Conservation (phyloP, 208 protist genomes). For the Leishmania lainsoni region DNA sequence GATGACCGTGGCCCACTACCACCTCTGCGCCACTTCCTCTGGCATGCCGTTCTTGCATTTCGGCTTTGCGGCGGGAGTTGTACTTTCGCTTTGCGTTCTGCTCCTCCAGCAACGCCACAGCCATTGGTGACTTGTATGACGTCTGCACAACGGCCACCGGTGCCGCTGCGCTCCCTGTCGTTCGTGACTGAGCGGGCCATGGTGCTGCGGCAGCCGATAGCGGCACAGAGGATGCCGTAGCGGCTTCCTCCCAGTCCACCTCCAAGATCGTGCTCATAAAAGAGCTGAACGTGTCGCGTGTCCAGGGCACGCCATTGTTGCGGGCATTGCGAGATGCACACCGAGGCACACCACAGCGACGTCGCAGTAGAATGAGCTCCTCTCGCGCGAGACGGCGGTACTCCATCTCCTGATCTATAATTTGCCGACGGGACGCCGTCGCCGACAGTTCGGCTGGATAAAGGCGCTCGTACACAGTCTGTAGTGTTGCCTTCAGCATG, state of each 20-base stretch:
- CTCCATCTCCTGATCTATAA: slow-evolving; percentile 45
- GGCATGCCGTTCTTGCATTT: slow-evolving; percentile 4
- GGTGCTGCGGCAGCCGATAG: neutral
- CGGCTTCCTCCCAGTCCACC: slow-evolving; percentile 20
- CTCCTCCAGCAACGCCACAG: slow-evolving; percentile 47
- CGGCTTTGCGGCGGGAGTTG: slow-evolving; percentile 14
- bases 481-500: slow-evolving; percentile 20
- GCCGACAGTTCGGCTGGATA: slow-evolving; percentile 52
- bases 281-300: slow-evolving; percentile 33
- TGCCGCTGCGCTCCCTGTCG: neutral
- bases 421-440: slow-evolving; percentile 21
- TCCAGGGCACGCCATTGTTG: neutral
- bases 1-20: neutral
- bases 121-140: slow-evolving; percentile 67
- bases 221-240: too few relatives aligned
- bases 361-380: slow-evolving; percentile 52
- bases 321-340: slow-evolving; percentile 11
- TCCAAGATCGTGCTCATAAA: slow-evolving; percentile 70
- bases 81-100: slow-evolving; percentile 17
- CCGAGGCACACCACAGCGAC: slow-evolving; percentile 30
- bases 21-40: neutral
- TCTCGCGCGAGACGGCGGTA: slow-evolving; percentile 33
- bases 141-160: slow-evolving; percentile 36
- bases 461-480: slow-evolving; percentile 69
- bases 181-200: too few relatives aligned